Evolutionary conservation across 2,329 filamentous ascomycete species (phyloP).

Genomic region (Helotiales sp.): DNA sequence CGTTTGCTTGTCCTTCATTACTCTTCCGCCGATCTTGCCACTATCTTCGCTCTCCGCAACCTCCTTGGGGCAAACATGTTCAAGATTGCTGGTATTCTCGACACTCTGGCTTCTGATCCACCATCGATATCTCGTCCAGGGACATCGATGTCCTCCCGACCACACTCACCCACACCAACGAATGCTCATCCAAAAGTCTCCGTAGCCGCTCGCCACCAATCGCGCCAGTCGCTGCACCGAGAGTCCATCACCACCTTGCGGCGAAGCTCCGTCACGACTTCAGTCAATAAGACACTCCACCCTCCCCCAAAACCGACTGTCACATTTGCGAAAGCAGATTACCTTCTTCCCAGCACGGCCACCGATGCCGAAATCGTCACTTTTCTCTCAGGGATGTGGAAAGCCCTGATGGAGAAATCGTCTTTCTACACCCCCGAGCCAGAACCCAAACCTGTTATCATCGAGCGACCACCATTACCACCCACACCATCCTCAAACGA

Average conservation of each 20-base stretch:
- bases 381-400: constrained; percentile 59
- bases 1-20: constrained; percentile 65
- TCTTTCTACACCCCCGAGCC: constrained; percentile 53
- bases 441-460: constrained; percentile 31
- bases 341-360: constrained; percentile 60
- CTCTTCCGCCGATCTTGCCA: constrained; percentile 59
- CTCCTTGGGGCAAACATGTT: constrained; percentile 61
- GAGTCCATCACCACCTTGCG: background rate
- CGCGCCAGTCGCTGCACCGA: constrained; percentile 6
- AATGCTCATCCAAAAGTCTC: constrained; percentile 31
- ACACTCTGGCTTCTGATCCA: constrained; percentile 38
- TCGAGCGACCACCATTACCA: constrained; percentile 25
- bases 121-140: constrained; percentile 25
- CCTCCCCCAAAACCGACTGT: constrained; percentile 40
- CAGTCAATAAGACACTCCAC: background rate
- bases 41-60: constrained; percentile 61
- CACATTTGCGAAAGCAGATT: constrained; percentile 56
- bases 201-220: constrained; percentile 10
- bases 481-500: constrained; percentile 12
- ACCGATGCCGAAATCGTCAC: constrained; percentile 57
- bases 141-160: constrained; percentile 15
- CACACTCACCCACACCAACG: constrained; percentile 16
- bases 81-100: constrained; percentile 62
- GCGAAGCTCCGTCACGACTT: background rate
- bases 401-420: constrained; percentile 52